Base-by-base conservation (phyloP, 208 protist species). In the Crithidia acanthocephali region DNA sequence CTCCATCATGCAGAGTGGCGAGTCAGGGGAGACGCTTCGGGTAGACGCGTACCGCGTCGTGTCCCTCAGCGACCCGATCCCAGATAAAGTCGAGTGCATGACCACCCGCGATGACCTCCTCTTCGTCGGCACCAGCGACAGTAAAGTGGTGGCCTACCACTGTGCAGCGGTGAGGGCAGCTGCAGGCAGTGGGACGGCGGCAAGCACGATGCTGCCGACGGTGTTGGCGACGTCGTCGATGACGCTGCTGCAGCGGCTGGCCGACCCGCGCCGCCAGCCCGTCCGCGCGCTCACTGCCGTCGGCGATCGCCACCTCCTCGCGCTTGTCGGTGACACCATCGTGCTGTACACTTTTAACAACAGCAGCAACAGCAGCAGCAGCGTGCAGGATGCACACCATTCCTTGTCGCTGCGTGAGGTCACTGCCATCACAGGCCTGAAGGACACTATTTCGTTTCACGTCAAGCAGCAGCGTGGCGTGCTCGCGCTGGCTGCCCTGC, bases 91-190 rank as follows among this genome's bases (percentile, higher is more conserved):
- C 40, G 80, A 86, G 44, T 85, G 62, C 61, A 65, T 94, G 27
- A 70, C 86, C 23, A 81, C 84, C 0, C 47, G 56, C 15, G 37
- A 51, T 0, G 80, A 83, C 57, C 73, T 87, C 9, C 66, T 90
- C 28, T 75, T 94, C 44, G 42, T 92, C 15, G 89, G 89, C 25
- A 94, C 86, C 0, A 64, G 20, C 28, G 83, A 94, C 53, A 80
- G 84, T 23, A 86, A 82, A 66, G 20, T 94, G 7, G n/a, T 78
- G 1, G 76, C 81, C 9, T 85, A 90, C 75, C 71, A 76, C 20
- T 56, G 83, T 9, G n/a, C 45, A 1, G 11, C 35, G 3, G n/a
- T 8, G 27, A 47, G 32, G 65, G 35, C 13, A 37, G 18, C n/a
- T 27, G 51, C 27, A 72, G 37, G 16, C 37, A 62, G n/a, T 11